phyloP scores from a whole-genome alignment of 2,329 filamentous ascomycete species.

The Phialophora chinensis region DNA sequence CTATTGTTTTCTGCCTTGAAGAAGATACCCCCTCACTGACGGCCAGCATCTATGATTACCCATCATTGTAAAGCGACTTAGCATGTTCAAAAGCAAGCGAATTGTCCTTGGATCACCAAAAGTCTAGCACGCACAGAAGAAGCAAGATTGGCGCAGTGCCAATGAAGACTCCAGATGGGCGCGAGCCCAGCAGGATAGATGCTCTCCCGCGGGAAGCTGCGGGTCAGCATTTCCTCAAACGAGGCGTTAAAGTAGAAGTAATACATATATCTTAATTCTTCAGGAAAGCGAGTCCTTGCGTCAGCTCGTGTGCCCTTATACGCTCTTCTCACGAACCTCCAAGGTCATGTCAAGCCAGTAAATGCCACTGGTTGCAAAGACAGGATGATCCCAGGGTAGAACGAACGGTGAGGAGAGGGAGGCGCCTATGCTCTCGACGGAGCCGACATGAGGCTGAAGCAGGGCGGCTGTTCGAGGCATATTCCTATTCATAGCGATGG shows the following conservation, averaged over 20 bases:
- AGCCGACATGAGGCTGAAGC: slow-evolving; percentile 9
- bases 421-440: not conserved
- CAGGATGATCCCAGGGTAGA: too few species aligned
- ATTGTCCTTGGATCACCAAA: slow-evolving; percentile 15
- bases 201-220: slow-evolving; percentile 17
- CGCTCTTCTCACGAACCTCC: too few species aligned
- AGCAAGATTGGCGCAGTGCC: slow-evolving; percentile 11
- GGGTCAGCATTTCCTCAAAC: slow-evolving; percentile 8
- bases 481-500: slow-evolving; percentile 11
- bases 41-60: slow-evolving; percentile 10
- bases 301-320: not conserved
- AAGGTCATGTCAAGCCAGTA: too few species aligned
- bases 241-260: slow-evolving; percentile 18
- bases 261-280: slow-evolving; percentile 16
- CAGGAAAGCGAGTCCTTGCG: not conserved
- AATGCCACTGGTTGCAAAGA: not conserved
- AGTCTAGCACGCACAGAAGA: slow-evolving; percentile 5
- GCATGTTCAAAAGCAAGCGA: slow-evolving; percentile 7
- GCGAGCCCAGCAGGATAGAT: slow-evolving; percentile 21
- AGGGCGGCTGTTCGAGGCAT: slow-evolving; percentile 10
- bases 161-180: slow-evolving; percentile 23
- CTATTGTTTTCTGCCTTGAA: slow-evolving; percentile 15
- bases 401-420: too few species aligned
- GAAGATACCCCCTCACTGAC: slow-evolving; percentile 24
- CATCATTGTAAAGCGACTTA: slow-evolving; percentile 18